Evolutionary conservation across 2,329 filamentous ascomycete genomes (phyloP).

Genomic region (Bretziella fagacearum): DNA sequence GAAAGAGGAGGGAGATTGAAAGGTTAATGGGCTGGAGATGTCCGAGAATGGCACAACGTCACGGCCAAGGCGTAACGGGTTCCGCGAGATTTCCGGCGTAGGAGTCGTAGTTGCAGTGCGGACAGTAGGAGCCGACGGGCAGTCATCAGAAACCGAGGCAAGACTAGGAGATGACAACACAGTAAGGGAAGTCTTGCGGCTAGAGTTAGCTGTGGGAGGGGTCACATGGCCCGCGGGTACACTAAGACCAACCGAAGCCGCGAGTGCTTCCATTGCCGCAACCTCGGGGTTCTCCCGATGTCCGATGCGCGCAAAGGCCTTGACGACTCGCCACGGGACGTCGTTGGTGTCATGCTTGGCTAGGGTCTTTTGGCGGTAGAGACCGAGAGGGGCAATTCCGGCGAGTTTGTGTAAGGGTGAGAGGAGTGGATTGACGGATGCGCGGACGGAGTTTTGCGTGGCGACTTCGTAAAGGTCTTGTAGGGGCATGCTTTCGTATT

Average conservation of each 20-base stretch:
- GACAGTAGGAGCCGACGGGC: no score
- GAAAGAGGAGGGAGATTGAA: no score
- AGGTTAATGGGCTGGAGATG: no score
- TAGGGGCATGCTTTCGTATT: not conserved
- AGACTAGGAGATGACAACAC: no score
- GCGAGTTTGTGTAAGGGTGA: not conserved
- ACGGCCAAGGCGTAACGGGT: no score
- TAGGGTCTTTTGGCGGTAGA: not conserved
- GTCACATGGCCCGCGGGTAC: not conserved
- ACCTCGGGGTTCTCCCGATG: not conserved
- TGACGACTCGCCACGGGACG: not conserved
- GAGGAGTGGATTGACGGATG: not conserved
- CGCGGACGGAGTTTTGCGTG: not conserved
- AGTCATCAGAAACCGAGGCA: no score
- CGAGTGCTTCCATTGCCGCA: not conserved
- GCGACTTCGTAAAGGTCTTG: not conserved
- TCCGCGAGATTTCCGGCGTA: no score
- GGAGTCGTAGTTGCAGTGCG: no score
- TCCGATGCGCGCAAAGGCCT: not conserved
- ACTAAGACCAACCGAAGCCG: not conserved
- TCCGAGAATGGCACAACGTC: no score
- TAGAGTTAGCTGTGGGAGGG: no score
- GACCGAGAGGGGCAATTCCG: not conserved
- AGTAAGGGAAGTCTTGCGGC: no score
- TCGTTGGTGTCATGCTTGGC: not conserved